Percentiles rank a stretch among this genome's conserved stretches.
Evolutionary conservation across 495 filamentous ascomycete species (phyloP).

Genomic region (Tetracladium marchalianum): DNA sequence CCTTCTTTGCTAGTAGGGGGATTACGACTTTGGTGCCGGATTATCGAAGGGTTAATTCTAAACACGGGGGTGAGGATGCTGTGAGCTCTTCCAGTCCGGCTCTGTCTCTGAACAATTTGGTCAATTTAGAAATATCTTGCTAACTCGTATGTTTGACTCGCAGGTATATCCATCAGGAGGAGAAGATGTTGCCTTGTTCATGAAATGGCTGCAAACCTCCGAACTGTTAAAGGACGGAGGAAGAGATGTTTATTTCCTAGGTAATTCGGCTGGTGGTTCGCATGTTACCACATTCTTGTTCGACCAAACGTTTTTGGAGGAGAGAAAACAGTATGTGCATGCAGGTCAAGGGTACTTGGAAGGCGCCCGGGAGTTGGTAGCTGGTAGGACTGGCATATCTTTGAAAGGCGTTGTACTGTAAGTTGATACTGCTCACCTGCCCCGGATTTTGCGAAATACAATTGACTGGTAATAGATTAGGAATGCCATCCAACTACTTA

Average conservation of each 20-base stretch:
- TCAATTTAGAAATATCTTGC: no score
- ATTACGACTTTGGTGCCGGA: slow-evolving; percentile 29
- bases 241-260: slow-evolving; percentile 29
- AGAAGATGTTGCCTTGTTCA: slow-evolving; percentile 26
- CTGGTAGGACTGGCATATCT: slow-evolving; percentile 16
- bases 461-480: no score
- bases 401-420: slow-evolving; percentile 19
- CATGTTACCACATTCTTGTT: slow-evolving; percentile 30
- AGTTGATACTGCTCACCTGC: no score
- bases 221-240: slow-evolving; percentile 16
- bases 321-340: slow-evolving; percentile 7
- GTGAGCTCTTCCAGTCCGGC: slow-evolving; percentile 1
- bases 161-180: slow-evolving; percentile 30
- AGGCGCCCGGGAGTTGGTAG: slow-evolving; percentile 1
- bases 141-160: neutral
- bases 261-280: slow-evolving; percentile 34
- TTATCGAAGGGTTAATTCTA: slow-evolving; percentile 26
- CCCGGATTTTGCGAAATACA: no score
- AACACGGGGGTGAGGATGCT: slow-evolving; percentile 10
- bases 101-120: no score
- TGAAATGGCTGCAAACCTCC: slow-evolving; percentile 25
- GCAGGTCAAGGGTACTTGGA: neutral
- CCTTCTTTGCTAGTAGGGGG: slow-evolving; percentile 30
- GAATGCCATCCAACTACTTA: no score
- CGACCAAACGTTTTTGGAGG: slow-evolving; percentile 17